A percentile compares a stretch with the other conserved stretches of the same genome.
These are phyloP conservation scores for Cafeteria roenbergensis DNA, from an alignment of 108 stramenopile species.

Conservation along the genomic window DNA sequence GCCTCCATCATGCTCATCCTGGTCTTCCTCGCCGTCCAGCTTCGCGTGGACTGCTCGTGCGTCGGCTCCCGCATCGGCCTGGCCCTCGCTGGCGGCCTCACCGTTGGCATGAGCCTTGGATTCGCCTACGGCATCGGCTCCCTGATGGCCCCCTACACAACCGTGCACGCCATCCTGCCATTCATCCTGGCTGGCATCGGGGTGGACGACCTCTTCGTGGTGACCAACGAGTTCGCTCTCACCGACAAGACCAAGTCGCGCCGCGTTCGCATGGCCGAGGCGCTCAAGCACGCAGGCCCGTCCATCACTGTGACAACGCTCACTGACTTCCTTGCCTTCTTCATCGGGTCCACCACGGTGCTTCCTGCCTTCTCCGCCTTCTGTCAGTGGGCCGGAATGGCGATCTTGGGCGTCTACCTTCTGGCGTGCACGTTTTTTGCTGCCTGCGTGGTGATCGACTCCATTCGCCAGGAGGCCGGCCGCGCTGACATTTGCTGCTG, in stretches of 20 bases:
- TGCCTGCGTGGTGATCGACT: conserved; percentile 16
- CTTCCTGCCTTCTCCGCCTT: conserved; percentile 30
- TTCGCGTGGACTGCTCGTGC: conserved; percentile 2
- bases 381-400: conserved; percentile 20
- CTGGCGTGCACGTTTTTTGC: conserved; percentile 8
- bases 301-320: conserved; percentile 25
- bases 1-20: conserved; percentile 26
- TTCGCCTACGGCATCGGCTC: conserved; percentile 5
- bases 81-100: conserved; percentile 13
- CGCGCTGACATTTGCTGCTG: conserved; percentile 19
- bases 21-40: conserved; percentile 22
- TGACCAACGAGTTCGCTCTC: conserved; percentile 19
- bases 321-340: conserved; percentile 31
- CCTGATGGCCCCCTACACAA: conserved; percentile 17
- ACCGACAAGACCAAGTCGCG: neutral
- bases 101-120: conserved; percentile 20
- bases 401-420: conserved; percentile 15
- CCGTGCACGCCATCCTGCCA: conserved; percentile 29
- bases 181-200: conserved; percentile 29
- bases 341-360: conserved; percentile 19
- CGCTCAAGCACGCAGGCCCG: conserved; percentile 6
- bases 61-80: conserved; percentile 14
- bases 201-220: conserved; percentile 31
- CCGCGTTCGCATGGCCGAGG: conserved; percentile 9
- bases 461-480: conserved; percentile 19